phyloP scores from a whole-genome alignment of 2,329 filamentous ascomycete species.

The Fusarium sp. region DNA sequence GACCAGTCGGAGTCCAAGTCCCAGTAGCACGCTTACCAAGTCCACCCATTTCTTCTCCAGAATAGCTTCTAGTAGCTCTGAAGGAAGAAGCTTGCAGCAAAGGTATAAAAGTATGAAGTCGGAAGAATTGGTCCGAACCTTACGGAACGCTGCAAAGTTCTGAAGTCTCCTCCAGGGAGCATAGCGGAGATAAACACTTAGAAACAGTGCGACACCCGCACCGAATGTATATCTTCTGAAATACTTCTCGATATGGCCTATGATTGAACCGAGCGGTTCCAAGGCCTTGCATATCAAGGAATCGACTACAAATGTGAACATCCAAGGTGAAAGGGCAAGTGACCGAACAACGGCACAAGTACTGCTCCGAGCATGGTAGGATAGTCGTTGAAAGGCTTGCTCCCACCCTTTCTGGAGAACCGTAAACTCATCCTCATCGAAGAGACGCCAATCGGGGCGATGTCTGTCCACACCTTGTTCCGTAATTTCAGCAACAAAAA shows the following conservation, averaged over 20 bases:
- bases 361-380: background rate
- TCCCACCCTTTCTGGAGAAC: rapidly evolving
- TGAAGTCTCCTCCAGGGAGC: background rate
- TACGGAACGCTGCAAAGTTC: background rate
- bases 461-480: background rate
- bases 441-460: background rate
- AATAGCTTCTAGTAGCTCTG: background rate
- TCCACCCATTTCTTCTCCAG: background rate
- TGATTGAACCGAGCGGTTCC: rapidly evolving
- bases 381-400: background rate
- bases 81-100: background rate
- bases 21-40: background rate
- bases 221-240: rapidly evolving
- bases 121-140: background rate
- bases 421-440: background rate
- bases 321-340: background rate
- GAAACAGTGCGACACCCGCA: rapidly evolving
- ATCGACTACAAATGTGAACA: background rate
- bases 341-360: rapidly evolving
- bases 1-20: background rate
- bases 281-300: rapidly evolving
- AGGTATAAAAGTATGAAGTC: rapidly evolving
- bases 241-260: rapidly evolving
- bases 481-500: background rate
- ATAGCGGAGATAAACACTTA: background rate